Evolutionary conservation across 805 yeast species (phyloP).

Genomic region (Wickerhamomyces strasburgensis): DNA sequence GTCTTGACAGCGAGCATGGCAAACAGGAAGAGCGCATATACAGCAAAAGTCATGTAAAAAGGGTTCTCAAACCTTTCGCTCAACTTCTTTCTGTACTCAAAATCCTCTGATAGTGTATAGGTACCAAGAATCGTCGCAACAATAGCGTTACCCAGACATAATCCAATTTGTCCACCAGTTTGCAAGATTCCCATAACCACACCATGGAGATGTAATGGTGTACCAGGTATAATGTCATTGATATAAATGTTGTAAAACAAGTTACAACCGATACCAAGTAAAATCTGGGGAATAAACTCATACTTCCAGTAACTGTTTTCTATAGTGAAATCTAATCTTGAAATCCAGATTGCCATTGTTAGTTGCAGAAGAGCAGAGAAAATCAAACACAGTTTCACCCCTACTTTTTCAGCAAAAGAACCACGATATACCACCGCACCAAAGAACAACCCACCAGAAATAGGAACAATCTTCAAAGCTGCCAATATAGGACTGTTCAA

Average conservation of each 20-base stretch:
- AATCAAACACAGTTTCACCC: conserved; percentile 4
- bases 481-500: conserved; percentile 29
- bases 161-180: conserved; percentile 32
- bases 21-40: conserved; percentile 1
- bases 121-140: conserved; percentile 26
- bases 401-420: neutral
- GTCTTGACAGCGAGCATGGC: conserved; percentile 8
- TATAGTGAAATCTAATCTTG: conserved; percentile 16
- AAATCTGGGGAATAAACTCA: conserved; percentile 21
- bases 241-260: conserved; percentile 31
- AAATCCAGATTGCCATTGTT: conserved; percentile 20
- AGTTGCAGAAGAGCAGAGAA: conserved; percentile 15
- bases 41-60: conserved; percentile 9
- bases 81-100: neutral
- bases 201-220: conserved; percentile 37
- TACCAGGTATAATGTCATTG: conserved; percentile 26
- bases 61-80: conserved; percentile 4
- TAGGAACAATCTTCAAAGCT: conserved; percentile 32
- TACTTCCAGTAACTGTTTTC: conserved; percentile 27
- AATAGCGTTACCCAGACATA: conserved; percentile 27
- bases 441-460: conserved; percentile 27
- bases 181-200: conserved; percentile 33
- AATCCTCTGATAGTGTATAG: neutral
- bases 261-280: conserved; percentile 25
- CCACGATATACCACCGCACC: conserved; percentile 17